Evolutionary conservation across 257 asterid genomes (phyloP), one percentile per base, ranked within the genome.

Genomic region (Mentha longifolia): DNA sequence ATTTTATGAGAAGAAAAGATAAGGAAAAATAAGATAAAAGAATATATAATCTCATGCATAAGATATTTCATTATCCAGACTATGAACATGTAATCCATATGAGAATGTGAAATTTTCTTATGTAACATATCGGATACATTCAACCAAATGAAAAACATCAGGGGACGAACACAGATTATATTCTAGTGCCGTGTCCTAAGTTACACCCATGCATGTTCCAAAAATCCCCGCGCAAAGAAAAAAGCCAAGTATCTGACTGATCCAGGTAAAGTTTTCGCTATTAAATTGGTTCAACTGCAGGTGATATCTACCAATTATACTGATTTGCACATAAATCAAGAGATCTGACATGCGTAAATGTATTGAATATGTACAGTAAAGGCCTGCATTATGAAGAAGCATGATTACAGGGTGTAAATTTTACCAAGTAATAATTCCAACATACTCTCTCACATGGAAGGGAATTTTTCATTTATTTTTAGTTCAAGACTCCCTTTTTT

Each of bases 1-100:
- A 10, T 19, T 61, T 64, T 14, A 3, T 42, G 71, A 65, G 75
- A 77, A 17, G 30, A 17, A 65, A 43, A 61, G 45, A 57, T 6
- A 73, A 51, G 56, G 63, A 52, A 65, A 20, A 60, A 50, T 31
- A 66, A 77, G 57, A 65, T 41, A 59, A 65, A 16, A 50, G 28
- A 33, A 68, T 30, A 65, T 7, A 59, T 46, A 57, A 61, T 33
- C 37, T 39, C 28, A 71, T 17, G 71, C 51, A 56, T 17, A 72
- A 42, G 57, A 64, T 46, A 65, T 7, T 14, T 22, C 42, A 25
- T 25, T 43, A 6, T 30, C 51, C 39, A 5, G 39, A 37, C 54
- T 51, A 33, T 35, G 39, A 35, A 35, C 8, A 54, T 5, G 71
- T 16, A 59, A 61, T 68, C 31, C 69, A 45, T 31, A 14, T 70